A percentile compares a stretch with the other conserved stretches of the same genome.
phyloP scores from a whole-genome alignment of 2,329 filamentous ascomycete genomes.

The Akanthomyces muscarius region DNA sequence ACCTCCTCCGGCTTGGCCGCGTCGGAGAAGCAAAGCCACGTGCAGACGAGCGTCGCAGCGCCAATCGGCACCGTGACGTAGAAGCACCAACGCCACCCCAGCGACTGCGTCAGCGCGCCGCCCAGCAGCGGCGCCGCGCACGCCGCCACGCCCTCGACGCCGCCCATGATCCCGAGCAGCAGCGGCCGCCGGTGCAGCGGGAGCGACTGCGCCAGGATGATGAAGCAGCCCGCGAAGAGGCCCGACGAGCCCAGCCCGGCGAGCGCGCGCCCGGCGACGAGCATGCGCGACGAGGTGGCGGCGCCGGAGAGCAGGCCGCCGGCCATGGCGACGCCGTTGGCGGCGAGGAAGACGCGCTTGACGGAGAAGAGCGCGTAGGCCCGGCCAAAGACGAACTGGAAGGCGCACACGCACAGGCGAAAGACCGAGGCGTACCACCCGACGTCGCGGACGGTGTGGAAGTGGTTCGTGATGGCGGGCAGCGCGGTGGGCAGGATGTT shows the following conservation, averaged over 20 bases:
- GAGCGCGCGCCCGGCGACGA: slow-evolving; percentile 45
- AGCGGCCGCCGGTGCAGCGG: slow-evolving; percentile 7
- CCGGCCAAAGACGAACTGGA: slow-evolving; percentile 31
- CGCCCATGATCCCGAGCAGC: slow-evolving; percentile 16
- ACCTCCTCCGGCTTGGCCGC: neutral
- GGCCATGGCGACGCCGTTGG: slow-evolving; percentile 39
- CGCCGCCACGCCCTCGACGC: slow-evolving; percentile 20
- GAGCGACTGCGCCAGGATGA: slow-evolving; percentile 12
- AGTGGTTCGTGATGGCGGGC: slow-evolving; percentile 22
- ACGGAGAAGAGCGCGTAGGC: slow-evolving; percentile 36
- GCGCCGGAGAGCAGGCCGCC: slow-evolving; percentile 43
- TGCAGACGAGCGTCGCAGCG: slow-evolving; percentile 8
- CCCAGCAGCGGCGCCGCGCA: slow-evolving; percentile 26
- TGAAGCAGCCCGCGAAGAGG: slow-evolving; percentile 33
- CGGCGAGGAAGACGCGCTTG: slow-evolving; percentile 38
- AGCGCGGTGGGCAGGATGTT: slow-evolving; percentile 24
- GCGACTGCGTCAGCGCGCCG: slow-evolving; percentile 25
- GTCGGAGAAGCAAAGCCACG: slow-evolving; percentile 9
- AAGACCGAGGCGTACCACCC: slow-evolving; percentile 29
- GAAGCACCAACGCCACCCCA: slow-evolving; percentile 35
- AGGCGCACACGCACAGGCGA: slow-evolving; percentile 27
- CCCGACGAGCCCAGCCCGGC: slow-evolving; percentile 41
- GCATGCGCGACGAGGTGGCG: slow-evolving; percentile 36
- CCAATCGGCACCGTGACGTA: slow-evolving; percentile 31
- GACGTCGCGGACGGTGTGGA: slow-evolving; percentile 23